Conservation (phyloP, 1,139 yeast genomes). For the Kurtzmaniella quercitrusa region DNA sequence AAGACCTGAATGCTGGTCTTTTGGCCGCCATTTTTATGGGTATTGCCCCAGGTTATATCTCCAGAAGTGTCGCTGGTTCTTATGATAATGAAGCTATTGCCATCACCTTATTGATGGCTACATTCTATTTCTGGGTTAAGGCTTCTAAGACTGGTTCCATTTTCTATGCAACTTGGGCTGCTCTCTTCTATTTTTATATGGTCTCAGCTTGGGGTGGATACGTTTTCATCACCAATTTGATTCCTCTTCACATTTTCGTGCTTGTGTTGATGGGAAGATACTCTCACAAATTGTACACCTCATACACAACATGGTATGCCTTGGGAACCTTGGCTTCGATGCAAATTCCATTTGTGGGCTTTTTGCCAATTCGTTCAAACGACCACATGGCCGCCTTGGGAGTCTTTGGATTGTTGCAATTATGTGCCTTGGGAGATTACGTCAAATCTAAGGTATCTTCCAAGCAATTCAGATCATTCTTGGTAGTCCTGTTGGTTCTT, state of each 20-base stretch:
- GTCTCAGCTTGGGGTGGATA: constrained; percentile 99
- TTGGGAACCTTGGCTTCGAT: constrained; percentile 95
- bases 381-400: constrained; percentile 99
- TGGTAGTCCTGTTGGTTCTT: constrained; percentile 54
- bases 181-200: constrained; percentile 94
- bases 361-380: constrained; percentile 91
- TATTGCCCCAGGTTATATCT: constrained; percentile 97
- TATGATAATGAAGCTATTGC: constrained; percentile 99
- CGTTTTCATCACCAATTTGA: constrained; percentile 95
- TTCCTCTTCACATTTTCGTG: constrained; percentile 92
- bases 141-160: constrained; percentile 89
- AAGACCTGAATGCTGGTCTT: constrained; percentile 85
- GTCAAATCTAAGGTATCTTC: constrained; percentile 71
- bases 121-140: constrained; percentile 95
- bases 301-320: constrained; percentile 96
- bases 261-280: constrained; percentile 93
- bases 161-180: constrained; percentile 78
- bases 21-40: constrained; percentile 94
- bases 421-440: constrained; percentile 83
- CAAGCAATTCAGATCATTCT: constrained; percentile 69
- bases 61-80: constrained; percentile 97
- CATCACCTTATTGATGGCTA: constrained; percentile 89
- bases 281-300: constrained; percentile 74
- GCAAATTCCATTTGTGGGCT: constrained; percentile 99
- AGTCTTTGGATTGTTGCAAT: constrained; percentile 90